Conservation (phyloP, 164 flowering plant genomes). For the Nymphaea thermarum region DNA sequence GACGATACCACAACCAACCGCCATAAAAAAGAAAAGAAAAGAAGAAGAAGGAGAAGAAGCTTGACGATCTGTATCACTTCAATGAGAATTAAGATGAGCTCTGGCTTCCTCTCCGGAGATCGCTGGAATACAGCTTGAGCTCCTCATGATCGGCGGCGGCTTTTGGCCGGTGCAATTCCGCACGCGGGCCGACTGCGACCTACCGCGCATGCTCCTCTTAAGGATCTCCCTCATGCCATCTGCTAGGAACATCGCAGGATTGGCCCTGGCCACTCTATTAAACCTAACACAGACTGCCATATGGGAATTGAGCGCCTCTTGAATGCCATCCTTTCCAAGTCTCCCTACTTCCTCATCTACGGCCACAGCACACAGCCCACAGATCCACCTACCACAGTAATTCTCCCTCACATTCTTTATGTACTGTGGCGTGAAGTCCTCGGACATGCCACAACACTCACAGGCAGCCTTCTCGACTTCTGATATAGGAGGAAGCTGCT, state of each 20-base stretch:
- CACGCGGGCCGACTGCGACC: constrained; percentile 54
- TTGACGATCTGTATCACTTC: neutral
- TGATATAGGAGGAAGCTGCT: constrained; percentile 41
- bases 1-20: neutral
- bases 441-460: constrained; percentile 77
- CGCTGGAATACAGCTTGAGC: constrained; percentile 79
- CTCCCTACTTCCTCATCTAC: constrained; percentile 59
- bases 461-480: constrained; percentile 67
- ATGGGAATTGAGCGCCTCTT: constrained; percentile 58
- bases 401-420: constrained; percentile 29
- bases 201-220: constrained; percentile 42
- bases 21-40: neutral
- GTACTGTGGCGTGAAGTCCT: constrained; percentile 72
- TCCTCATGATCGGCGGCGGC: constrained; percentile 47
- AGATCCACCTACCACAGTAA: constrained; percentile 50
- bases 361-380: constrained; percentile 70
- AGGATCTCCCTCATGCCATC: constrained; percentile 60
- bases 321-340: constrained; percentile 37
- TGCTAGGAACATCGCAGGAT: constrained; percentile 59
- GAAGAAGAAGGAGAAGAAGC: neutral
- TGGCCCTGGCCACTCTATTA: constrained; percentile 43
- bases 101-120: constrained; percentile 33
- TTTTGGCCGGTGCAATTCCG: constrained; percentile 15
- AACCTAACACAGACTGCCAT: constrained; percentile 54
- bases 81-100: neutral